Evolutionary conservation across 345 rosid species (phyloP).

Genomic region (Brassica nigra): DNA sequence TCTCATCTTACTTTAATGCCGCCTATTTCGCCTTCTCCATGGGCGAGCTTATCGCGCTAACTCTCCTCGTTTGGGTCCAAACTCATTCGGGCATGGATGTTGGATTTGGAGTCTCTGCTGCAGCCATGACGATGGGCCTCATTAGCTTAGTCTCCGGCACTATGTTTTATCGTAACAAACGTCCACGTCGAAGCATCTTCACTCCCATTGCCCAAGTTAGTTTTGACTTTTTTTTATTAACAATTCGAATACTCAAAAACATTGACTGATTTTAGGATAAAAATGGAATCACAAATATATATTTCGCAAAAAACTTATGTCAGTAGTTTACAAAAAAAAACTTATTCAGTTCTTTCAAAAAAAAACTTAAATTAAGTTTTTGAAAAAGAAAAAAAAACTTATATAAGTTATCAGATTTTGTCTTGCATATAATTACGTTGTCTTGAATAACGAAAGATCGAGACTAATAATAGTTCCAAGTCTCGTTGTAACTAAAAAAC

Average conservation of each 20-base stretch:
- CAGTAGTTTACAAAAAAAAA: too few species aligned
- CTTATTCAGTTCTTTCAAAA: background rate
- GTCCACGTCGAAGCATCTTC: conserved; percentile 83
- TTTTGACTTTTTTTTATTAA: background rate
- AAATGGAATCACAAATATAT: background rate
- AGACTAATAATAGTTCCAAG: background rate
- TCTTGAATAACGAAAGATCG: background rate
- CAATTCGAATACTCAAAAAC: background rate
- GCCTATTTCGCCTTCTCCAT: conserved; percentile 92
- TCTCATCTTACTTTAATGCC: conserved; percentile 87
- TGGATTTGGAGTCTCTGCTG: conserved; percentile 94
- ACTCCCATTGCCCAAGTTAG: conserved; percentile 85
- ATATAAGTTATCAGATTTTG: background rate
- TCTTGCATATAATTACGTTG: background rate
- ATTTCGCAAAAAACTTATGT: background rate
- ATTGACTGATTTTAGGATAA: background rate
- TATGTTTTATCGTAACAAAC: conserved; percentile 71
- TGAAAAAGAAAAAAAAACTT: background rate
- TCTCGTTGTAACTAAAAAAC: background rate
- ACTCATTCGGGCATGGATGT: conserved; percentile 97
- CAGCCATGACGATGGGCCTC: conserved; percentile 87
- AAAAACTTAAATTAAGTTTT: background rate
- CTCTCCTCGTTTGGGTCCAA: conserved; percentile 90
- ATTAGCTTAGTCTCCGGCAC: conserved; percentile 79
- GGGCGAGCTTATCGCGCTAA: conserved; percentile 87